These are phyloP conservation scores for Xanthoceras sorbifolium DNA, from an alignment of 345 rosid species.

Conservation along the genomic window DNA sequence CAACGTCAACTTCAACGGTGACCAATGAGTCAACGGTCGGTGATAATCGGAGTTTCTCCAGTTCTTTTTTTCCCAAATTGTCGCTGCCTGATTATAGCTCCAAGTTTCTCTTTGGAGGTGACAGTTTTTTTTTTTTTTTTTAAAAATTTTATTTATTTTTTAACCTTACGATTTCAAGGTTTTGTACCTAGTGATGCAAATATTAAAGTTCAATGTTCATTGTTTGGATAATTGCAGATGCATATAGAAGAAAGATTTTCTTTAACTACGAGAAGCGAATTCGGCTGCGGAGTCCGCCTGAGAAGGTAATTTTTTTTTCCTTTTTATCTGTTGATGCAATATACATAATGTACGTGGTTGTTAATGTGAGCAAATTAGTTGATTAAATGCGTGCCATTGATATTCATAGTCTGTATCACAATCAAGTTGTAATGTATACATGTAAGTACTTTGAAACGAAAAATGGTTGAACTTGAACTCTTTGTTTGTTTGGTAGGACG, in stretches of 20 bases:
- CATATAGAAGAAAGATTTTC: constrained; percentile 80
- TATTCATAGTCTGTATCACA: background rate
- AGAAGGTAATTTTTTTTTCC: constrained; percentile 56
- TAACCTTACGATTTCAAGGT: background rate
- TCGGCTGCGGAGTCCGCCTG: constrained; percentile 89
- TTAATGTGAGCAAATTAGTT: background rate
- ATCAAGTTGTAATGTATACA: background rate
- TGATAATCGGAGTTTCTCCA: constrained; percentile 25
- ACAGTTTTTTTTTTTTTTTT: background rate
- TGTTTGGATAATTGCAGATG: constrained; percentile 46
- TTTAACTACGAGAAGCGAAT: constrained; percentile 95
- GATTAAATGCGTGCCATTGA: background rate
- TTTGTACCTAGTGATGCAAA: background rate
- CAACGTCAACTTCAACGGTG: constrained; percentile 35
- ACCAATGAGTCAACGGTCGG: constrained; percentile 28
- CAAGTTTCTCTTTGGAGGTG: constrained; percentile 66
- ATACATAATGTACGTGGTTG: background rate
- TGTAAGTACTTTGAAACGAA: background rate
- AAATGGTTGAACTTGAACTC: background rate
- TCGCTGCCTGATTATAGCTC: constrained; percentile 67
- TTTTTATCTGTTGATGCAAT: background rate
- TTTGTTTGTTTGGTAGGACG: background rate
- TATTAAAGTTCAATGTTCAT: background rate
- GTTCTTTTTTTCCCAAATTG: constrained; percentile 47
- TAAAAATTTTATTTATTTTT: background rate